Base-by-base conservation (phyloP, 768 basidiomycete species). In the Pholiota conissans region DNA sequence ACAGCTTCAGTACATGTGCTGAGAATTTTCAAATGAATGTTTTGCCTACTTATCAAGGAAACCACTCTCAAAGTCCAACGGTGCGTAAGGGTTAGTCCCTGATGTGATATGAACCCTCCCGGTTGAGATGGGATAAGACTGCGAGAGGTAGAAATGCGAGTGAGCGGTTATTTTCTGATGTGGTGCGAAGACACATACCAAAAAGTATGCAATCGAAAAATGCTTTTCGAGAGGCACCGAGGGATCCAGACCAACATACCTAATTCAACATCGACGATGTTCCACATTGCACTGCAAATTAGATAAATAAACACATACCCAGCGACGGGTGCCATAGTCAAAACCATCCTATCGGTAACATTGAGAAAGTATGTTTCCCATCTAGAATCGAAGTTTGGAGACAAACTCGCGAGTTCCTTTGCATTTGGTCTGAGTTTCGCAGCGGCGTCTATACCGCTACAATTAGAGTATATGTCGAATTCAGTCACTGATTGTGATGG, bases 381-480 rank as follows among this genome's bases (percentile, higher is more conserved):
- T 30, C 74, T 69, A 24, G 69, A 35, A 34, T 71, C 62, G 62
- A 87, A 87, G 8, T 67, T 74, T 7, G 80, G 75, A 3, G 78
- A 79, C 22, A 87, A 45, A 29, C 29, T 54, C 27, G 26, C 84
- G 0, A 45, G 70, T 37, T 87, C 85, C 8, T 75, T 70, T 5
- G 60, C 61, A 14, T 66, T 76, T 1, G 85, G 85, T n/a, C 86
- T 75, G n/a, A 85, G 61, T 61, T 85, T 86, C 55, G 83, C 74
- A 4, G 82, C 84, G n/a, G 77, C 77, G 58, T 86, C 82, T 27
- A 80, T 57, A 1, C 70, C 80, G 58, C 84, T 85, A 60, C 55
- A 35, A 16, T 1, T 3, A 24, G 16, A 45, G 20, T 10, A n/a
- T n/a, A n/a, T n/a, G 10, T 45, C 9, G 11, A 24, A 22, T 20